A percentile compares a stretch with the other conserved stretches of the same genome.
Conservation (phyloP, 1,284 basidiomycete genomes). For the Puccinia brachypodii region DNA sequence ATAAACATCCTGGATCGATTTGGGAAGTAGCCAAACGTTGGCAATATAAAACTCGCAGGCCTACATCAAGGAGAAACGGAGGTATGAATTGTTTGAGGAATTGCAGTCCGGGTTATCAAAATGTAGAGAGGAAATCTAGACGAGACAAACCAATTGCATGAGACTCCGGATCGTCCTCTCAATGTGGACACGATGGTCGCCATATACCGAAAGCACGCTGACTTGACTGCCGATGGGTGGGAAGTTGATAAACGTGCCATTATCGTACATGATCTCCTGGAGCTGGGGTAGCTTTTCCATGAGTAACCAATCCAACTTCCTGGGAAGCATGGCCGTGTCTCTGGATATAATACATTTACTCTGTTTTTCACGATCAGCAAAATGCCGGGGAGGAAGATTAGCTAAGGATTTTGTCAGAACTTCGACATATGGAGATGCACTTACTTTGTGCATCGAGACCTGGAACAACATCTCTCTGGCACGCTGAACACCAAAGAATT, state of each 20-base stretch:
- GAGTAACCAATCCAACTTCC: conserved; percentile 98
- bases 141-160: conserved; percentile 72
- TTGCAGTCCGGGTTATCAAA: background rate
- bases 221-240: conserved; percentile 86
- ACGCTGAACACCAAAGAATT: conserved; percentile 92
- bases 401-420: background rate
- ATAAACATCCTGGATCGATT: conserved; percentile 76
- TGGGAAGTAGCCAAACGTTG: conserved; percentile 90
- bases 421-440: background rate
- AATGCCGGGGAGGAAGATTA: background rate
- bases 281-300: conserved; percentile 87
- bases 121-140: background rate
- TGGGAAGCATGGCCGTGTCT: conserved; percentile 88
- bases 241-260: conserved; percentile 91
- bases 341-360: conserved; percentile 86
- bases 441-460: conserved; percentile 79
- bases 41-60: conserved; percentile 94
- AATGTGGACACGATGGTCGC: conserved; percentile 91
- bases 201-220: conserved; percentile 88
- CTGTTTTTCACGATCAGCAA: conserved; percentile 59
- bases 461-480: conserved; percentile 93
- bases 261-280: conserved; percentile 89
- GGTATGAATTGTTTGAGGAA: conserved; percentile 15
- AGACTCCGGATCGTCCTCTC: conserved; percentile 90
- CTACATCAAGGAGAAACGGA: conserved; percentile 59